phyloP scores from a whole-genome alignment of 352 stramenopile species.

The Peronosclerospora sorghi region DNA sequence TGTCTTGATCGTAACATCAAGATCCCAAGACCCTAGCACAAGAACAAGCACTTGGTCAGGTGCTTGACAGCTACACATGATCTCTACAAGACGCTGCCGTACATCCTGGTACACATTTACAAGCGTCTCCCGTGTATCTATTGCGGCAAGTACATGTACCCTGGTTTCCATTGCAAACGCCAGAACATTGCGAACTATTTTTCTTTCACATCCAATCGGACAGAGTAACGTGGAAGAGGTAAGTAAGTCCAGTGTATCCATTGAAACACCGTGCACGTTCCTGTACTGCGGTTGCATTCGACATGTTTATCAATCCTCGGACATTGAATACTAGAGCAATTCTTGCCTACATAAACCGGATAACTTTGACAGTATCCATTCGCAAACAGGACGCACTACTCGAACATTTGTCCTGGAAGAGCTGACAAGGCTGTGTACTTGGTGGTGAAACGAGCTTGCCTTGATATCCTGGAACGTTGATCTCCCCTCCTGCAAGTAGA shows the following conservation, averaged over 20 bases:
- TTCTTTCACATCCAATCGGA: conserved; percentile 25
- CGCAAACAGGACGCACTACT: conserved; percentile 36
- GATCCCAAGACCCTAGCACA: conserved; percentile 38
- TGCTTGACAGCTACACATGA: conserved; percentile 56
- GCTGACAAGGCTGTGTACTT: conserved; percentile 40
- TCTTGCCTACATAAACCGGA: conserved; percentile 30
- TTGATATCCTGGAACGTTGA: conserved; percentile 37
- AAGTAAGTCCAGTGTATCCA: conserved; percentile 45
- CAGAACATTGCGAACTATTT: conserved; percentile 45
- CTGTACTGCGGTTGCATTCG: conserved; percentile 37
- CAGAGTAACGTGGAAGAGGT: conserved; percentile 51
- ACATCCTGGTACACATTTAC: conserved; percentile 62
- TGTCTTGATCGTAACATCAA: conserved; percentile 16
- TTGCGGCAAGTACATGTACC: conserved; percentile 39
- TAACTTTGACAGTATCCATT: conserved; percentile 48
- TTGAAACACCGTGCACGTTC: conserved; percentile 33
- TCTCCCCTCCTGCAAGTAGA: conserved; percentile 40
- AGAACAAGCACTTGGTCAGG: conserved; percentile 44
- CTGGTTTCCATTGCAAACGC: conserved; percentile 31
- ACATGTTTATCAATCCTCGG: conserved; percentile 20
- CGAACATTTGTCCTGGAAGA: conserved; percentile 60
- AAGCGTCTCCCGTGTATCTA: conserved; percentile 53
- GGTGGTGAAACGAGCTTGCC: conserved; percentile 42
- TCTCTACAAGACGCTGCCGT: conserved; percentile 25
- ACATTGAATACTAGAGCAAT: conserved; percentile 47